Conservation (phyloP, 495 filamentous ascomycete species). For the Xylaria flabelliformis region DNA sequence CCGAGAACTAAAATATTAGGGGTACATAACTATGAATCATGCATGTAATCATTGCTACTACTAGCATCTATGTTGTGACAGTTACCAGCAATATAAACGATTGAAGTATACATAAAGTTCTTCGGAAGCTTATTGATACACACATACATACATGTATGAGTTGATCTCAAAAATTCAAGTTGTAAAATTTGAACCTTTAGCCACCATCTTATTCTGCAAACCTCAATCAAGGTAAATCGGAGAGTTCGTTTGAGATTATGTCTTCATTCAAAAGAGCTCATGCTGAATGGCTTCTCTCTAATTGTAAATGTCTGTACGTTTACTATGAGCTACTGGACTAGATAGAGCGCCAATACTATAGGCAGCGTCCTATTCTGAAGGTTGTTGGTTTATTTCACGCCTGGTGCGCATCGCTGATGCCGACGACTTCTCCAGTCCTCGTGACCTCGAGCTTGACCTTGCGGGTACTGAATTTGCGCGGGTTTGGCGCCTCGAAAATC, state of each 20-base stretch:
- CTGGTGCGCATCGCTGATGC: conserved; percentile 22
- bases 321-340: neutral
- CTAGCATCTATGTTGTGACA: neutral
- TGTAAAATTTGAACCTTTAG: neutral
- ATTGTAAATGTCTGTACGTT: neutral
- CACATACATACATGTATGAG: neutral
- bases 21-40: neutral
- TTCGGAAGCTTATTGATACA: neutral
- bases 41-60: neutral
- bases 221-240: neutral
- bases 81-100: neutral
- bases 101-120: neutral
- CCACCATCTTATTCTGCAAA: neutral
- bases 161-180: neutral
- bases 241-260: neutral
- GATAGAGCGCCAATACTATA: neutral
- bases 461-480: conserved; percentile 60
- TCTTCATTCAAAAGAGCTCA: neutral
- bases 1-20: neutral
- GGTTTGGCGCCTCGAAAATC: conserved; percentile 66
- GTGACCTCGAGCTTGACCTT: conserved; percentile 47
- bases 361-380: neutral
- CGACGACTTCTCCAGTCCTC: conserved; percentile 20
- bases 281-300: neutral
- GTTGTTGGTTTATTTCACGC: neutral